Evolutionary conservation across 306 rosid species (phyloP), one percentile per base, ranked within the genome.

Genomic region (Luffa aegyptiaca): DNA sequence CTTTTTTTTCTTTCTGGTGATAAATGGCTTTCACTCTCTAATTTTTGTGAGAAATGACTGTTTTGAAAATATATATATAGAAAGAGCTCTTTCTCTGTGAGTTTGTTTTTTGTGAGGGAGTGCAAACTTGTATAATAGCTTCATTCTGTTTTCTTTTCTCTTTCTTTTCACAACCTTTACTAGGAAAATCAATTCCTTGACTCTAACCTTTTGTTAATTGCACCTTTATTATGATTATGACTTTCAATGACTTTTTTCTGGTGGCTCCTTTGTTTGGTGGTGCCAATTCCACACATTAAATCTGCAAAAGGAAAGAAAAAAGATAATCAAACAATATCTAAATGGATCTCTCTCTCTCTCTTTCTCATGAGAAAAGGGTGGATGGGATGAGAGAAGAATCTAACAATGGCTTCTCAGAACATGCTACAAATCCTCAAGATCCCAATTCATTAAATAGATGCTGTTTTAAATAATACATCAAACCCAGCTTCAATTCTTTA

Each of bases 331-430:
- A 46, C 56, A 71, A 45, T 44, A 71, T 71, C 57, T 11, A 71
- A 71, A 71, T 71, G 16, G 52, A 70, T 70, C 7, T 65, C 72
- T 18, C 1, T 17, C 26, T 58, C 17, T 17, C 73, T 66, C 26
- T 68, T 14, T 1, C 18, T 68, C n/a, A 69, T 69, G 18, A 42
- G 33, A 65, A 65, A 65, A 36, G 52, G 75, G 52, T 39, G 45
- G 52, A 18, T 42, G 51, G 51, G 52, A 68, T 68, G 52, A 41
- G 52, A 71, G 57, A 71, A 71, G 76, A 45, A 45, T 46, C 76
- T 71, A 71, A 49, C 56, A 6, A 71, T 71, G 39, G 41, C 57
- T 71, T 57, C 77, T 31, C 77, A 73, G 20, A 72, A 72, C 77
- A 72, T 72, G 41, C 77, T 72, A n/a, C 4, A 70, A 45, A 70